Evolutionary conservation across 2,329 filamentous ascomycete genomes (phyloP).

Genomic region (Amauroascus niger): DNA sequence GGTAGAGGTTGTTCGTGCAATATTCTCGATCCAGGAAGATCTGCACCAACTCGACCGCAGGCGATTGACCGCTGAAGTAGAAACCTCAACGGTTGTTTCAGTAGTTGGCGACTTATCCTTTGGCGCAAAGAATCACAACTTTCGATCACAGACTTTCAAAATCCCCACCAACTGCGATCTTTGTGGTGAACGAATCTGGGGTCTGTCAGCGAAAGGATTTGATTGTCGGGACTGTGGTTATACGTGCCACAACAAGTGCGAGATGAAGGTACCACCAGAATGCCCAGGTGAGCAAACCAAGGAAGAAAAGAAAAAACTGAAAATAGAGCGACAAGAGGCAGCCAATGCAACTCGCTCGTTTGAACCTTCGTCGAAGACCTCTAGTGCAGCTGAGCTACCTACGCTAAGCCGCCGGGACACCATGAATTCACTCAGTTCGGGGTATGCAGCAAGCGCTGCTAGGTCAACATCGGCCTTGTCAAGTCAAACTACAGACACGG

Average conservation of each 20-base stretch:
- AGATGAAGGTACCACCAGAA: constrained; percentile 95
- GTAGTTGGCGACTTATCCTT: constrained; percentile 86
- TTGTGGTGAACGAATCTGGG: constrained; percentile 95
- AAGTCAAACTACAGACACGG: constrained; percentile 42
- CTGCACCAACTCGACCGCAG: constrained; percentile 76
- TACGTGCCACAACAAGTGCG: constrained; percentile 96
- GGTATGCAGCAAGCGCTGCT: constrained; percentile 63
- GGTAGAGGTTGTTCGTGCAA: constrained; percentile 69
- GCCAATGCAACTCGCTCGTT: constrained; percentile 48
- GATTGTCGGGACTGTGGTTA: constrained; percentile 95
- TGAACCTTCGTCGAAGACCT: constrained; percentile 24
- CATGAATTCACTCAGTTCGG: constrained; percentile 81
- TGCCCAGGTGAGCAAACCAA: constrained; percentile 91
- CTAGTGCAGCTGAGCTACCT: constrained; percentile 50
- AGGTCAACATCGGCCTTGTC: constrained; percentile 59
- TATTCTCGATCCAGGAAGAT: constrained; percentile 75
- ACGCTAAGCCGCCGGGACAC: constrained; percentile 71
- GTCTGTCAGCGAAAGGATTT: constrained; percentile 88
- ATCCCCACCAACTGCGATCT: constrained; percentile 97
- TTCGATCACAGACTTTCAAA: constrained; percentile 98
- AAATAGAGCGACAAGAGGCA: constrained; percentile 70
- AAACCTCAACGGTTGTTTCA: constrained; percentile 83
- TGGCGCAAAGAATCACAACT: constrained; percentile 90
- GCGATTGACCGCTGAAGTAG: constrained; percentile 79
- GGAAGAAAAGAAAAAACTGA: constrained; percentile 90